Conservation (phyloP, 2,329 filamentous ascomycete genomes). For the Aspergillus novoparasiticus region DNA sequence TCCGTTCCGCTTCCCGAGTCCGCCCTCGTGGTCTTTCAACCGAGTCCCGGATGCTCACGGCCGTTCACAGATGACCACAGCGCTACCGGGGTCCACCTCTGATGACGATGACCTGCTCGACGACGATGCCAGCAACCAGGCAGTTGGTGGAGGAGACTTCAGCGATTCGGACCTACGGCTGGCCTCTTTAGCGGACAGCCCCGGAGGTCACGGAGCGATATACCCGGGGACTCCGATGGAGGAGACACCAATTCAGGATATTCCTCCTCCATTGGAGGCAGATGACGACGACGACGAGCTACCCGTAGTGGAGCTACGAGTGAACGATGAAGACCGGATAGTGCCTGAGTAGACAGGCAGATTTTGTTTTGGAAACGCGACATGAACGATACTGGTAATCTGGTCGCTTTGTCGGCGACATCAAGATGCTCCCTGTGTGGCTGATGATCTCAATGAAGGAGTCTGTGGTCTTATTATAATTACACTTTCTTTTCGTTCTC, state of each 20-base stretch:
- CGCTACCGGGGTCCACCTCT: slow-evolving; percentile 30
- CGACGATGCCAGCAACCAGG: slow-evolving; percentile 44
- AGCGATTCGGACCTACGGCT: slow-evolving; percentile 37
- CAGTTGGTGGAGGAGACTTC: slow-evolving; percentile 40
- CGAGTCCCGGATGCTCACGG: slow-evolving; percentile 31
- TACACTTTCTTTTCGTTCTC: slow-evolving; percentile 5
- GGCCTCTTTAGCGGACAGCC: slow-evolving; percentile 31
- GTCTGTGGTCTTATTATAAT: slow-evolving; percentile 9
- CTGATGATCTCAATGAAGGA: slow-evolving; percentile 14
- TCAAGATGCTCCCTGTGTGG: slow-evolving; percentile 5
- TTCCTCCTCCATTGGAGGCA: slow-evolving; percentile 32
- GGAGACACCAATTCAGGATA: slow-evolving; percentile 33
- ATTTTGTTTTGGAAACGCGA: slow-evolving; percentile 1
- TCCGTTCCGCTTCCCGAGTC: slow-evolving; percentile 26
- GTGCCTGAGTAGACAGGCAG: slow-evolving; percentile 17
- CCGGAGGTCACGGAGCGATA: slow-evolving; percentile 21
- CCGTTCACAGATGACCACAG: slow-evolving; percentile 31
- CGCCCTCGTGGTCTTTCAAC: slow-evolving; percentile 43
- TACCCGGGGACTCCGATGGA: slow-evolving; percentile 29
- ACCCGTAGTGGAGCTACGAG: slow-evolving; percentile 45
- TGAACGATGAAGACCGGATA: slow-evolving; percentile 38
- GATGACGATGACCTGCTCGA: slow-evolving; percentile 38
- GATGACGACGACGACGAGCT: slow-evolving; percentile 38
- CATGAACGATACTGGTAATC: slow-evolving; percentile 3
- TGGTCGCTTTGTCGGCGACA: slow-evolving; percentile 1